Evolutionary conservation across 2,329 filamentous ascomycete species (phyloP).

Genomic region (Seiridium unicorne): DNA sequence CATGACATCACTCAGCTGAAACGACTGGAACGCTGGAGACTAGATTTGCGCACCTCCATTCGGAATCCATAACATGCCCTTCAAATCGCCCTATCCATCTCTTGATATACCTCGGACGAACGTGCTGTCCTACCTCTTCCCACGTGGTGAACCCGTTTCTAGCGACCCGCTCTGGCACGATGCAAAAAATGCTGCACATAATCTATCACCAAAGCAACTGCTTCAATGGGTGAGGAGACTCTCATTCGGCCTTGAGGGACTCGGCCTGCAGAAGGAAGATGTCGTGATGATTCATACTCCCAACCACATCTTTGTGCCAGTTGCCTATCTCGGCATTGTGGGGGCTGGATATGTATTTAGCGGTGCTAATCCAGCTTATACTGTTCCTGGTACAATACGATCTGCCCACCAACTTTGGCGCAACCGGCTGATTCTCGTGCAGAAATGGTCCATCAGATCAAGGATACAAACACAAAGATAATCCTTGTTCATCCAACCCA

Average conservation of each 20-base stretch:
- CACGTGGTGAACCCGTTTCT: slow-evolving; percentile 26
- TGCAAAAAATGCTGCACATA: slow-evolving; percentile 39
- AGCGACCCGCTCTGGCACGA: slow-evolving; percentile 54
- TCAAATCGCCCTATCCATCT: slow-evolving; percentile 39
- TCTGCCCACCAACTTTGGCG: neutral
- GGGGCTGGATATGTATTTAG: slow-evolving; percentile 53
- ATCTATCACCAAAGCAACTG: slow-evolving; percentile 44
- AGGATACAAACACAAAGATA: slow-evolving; percentile 46
- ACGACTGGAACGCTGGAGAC: no score
- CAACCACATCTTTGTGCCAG: slow-evolving; percentile 55
- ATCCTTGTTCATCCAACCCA: slow-evolving; percentile 48
- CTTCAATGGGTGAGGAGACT: slow-evolving; percentile 51
- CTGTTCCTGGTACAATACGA: slow-evolving; percentile 36
- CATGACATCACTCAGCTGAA: no score
- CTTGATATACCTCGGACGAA: slow-evolving; percentile 45
- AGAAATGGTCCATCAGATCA: slow-evolving; percentile 52
- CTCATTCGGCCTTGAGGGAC: slow-evolving; percentile 43
- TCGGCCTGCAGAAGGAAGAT: slow-evolving; percentile 45
- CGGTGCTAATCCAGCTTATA: slow-evolving; percentile 52
- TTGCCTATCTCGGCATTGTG: slow-evolving; percentile 51
- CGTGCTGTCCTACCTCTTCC: slow-evolving; percentile 36
- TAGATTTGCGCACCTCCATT: no score
- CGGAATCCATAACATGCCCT: slow-evolving; percentile 30
- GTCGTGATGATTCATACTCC: slow-evolving; percentile 53
- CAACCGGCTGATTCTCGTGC: neutral